A percentile compares a stretch with the other conserved stretches of the same genome.
Conservation (phyloP, 257 asterid genomes). For the Scutellaria galericulata region DNA sequence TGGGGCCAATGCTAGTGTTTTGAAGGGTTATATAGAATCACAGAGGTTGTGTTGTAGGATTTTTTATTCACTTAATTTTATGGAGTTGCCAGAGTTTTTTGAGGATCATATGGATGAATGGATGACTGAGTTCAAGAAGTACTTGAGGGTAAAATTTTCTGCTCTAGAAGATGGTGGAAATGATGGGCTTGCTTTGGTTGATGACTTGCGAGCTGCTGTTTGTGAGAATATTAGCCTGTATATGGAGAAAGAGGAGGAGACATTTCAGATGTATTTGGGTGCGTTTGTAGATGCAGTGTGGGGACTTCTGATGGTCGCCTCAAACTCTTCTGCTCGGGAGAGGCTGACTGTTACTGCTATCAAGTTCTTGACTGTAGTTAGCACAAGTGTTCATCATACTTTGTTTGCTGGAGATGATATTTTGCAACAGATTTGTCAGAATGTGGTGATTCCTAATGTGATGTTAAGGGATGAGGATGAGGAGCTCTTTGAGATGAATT, state of each 20-base stretch:
- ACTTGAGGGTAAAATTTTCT: slow-evolving; percentile 60
- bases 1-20: slow-evolving; percentile 48
- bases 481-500: slow-evolving; percentile 91
- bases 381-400: slow-evolving; percentile 78
- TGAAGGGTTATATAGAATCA: slow-evolving; percentile 73
- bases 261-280: slow-evolving; percentile 66
- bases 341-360: slow-evolving; percentile 87
- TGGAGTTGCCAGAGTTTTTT: slow-evolving; percentile 82
- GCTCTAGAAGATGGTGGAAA: slow-evolving; percentile 71
- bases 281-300: slow-evolving; percentile 91
- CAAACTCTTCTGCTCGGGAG: slow-evolving; percentile 72
- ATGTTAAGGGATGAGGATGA: slow-evolving; percentile 97
- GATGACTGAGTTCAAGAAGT: slow-evolving; percentile 85
- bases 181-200: slow-evolving; percentile 84
- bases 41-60: slow-evolving; percentile 89
- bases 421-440: slow-evolving; percentile 78
- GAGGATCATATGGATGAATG: slow-evolving; percentile 93
- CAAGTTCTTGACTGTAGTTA: slow-evolving; percentile 78
- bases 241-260: slow-evolving; percentile 85
- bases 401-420: slow-evolving; percentile 78
- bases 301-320: slow-evolving; percentile 74
- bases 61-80: slow-evolving; percentile 75
- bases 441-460: slow-evolving; percentile 91
- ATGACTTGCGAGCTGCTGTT: slow-evolving; percentile 81
- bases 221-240: slow-evolving; percentile 85